Evolutionary conservation across 2,329 filamentous ascomycete species (phyloP), one percentile per base, ranked within the genome.

Genomic region (Sporothrix sp.): DNA sequence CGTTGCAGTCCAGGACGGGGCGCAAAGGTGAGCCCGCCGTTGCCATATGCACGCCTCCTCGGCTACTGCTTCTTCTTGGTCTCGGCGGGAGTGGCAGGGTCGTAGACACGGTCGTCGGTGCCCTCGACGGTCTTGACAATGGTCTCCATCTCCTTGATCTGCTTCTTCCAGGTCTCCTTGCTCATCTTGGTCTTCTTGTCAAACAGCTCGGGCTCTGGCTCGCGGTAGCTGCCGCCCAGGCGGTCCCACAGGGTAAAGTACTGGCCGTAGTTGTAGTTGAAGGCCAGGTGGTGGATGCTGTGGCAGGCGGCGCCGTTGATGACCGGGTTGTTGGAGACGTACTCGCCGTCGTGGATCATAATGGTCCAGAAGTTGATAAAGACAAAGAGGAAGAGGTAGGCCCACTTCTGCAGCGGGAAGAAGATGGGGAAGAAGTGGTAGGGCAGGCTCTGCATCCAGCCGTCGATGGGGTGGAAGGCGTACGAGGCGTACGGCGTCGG

Each of bases 351-450:
- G 67, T 97, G 82, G 62, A 97, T 96, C 70, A 96, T 77, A 60
- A 97, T 87, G 35, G 90, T 95, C 91, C 91, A 97, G 68, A 96
- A 80, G 70, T 97, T 95, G 72, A 97, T 87, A 65, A 95, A 94
- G 60, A 84, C 73, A 70, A 96, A 97, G 33, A 95, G 80, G 11
- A 75, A 76, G 47, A 96, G 82, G 62, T 90, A 95, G 27, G 87
- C 85, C 63, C 88, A 76, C 71, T 96, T 96, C 66, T 95, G 87
- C 28, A 97, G 77, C 1, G 91, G 91, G 68, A 96, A 93, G 61
- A 96, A 66, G 69, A 96, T 88, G 4, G 90, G 88, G 71, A 91
- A 96, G 58, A 95, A 60, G 70, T 97, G 91, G 71, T 97, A 97
- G 1, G 91, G 91, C 42, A 95, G 65, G 54, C 85, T 86, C 72